Conservation (phyloP, 305 asterid genomes). For the Fraxinus sp. region DNA sequence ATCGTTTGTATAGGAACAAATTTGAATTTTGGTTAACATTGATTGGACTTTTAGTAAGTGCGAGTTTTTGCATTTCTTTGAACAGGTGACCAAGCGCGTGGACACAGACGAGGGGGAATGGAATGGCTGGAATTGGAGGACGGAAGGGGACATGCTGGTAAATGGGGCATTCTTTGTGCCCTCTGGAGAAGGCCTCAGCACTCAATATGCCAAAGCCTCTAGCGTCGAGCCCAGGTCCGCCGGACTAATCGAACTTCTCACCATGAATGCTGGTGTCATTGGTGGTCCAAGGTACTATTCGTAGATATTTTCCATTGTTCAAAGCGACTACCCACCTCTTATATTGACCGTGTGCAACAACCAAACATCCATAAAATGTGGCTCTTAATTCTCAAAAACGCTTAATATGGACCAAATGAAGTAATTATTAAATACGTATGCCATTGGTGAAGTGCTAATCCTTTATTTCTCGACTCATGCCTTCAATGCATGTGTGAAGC, state of each 20-base stretch:
- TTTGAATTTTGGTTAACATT: background rate
- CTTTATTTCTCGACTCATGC: background rate
- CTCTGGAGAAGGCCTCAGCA: slow-evolving; percentile 58
- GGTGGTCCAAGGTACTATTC: slow-evolving; percentile 63
- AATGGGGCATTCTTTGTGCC: slow-evolving; percentile 89
- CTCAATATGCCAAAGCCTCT: slow-evolving; percentile 70
- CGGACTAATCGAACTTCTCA: slow-evolving; percentile 58
- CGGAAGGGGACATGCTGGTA: slow-evolving; percentile 75
- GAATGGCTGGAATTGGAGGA: slow-evolving; percentile 85
- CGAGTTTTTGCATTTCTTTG: background rate
- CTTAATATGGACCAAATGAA: background rate
- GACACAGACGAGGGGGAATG: slow-evolving; percentile 67
- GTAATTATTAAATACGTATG: too few species aligned
- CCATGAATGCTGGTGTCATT: slow-evolving; percentile 66
- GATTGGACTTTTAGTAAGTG: background rate
- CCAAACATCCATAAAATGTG: background rate
- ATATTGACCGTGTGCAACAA: background rate
- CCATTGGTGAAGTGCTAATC: background rate
- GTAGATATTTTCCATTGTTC: background rate
- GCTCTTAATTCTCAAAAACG: background rate
- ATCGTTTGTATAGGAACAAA: background rate
- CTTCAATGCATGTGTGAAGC: background rate
- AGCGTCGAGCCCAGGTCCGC: slow-evolving; percentile 71
- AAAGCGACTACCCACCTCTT: background rate
- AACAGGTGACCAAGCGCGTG: slow-evolving; percentile 81